Evolutionary conservation across 495 filamentous ascomycete species (phyloP).

Genomic region (Penicillium samsonianum): DNA sequence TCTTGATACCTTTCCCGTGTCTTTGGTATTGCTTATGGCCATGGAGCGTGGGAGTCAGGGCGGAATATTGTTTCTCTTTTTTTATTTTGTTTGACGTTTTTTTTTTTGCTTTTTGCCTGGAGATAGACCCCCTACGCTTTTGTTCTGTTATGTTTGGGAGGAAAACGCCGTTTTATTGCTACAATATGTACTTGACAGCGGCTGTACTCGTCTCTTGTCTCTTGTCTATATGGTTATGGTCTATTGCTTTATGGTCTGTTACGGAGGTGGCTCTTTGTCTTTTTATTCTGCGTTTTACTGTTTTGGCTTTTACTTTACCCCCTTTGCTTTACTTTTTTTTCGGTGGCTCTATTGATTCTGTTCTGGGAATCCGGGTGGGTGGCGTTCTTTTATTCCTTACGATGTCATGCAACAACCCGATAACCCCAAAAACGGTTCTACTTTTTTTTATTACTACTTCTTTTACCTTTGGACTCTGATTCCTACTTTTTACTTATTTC

Average conservation of each 20-base stretch:
- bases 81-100: conserved; percentile 9
- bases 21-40: conserved; percentile 10
- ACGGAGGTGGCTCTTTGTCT: conserved; percentile 5
- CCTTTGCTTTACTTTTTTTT: conserved; percentile 5
- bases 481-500: not conserved
- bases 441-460: conserved; percentile 5
- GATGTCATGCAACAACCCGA: conserved; percentile 29
- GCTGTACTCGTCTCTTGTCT: conserved; percentile 4
- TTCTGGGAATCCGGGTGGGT: conserved; percentile 9
- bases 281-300: not conserved
- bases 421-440: conserved; percentile 21
- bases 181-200: conserved; percentile 3
- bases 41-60: conserved; percentile 15
- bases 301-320: conserved; percentile 3
- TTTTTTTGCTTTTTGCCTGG: conserved; percentile 14
- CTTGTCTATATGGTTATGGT: conserved; percentile 14
- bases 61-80: conserved; percentile 4
- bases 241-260: conserved; percentile 1
- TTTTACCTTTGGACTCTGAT: not conserved
- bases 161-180: not conserved
- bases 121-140: conserved; percentile 9
- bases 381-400: conserved; percentile 31
- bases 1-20: conserved; percentile 12
- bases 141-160: conserved; percentile 14
- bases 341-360: conserved; percentile 10